Percentiles rank a stretch among this genome's conserved stretches.
Evolutionary conservation across 768 basidiomycete genomes (phyloP).

Genomic region (Tubosaeta sp.): DNA sequence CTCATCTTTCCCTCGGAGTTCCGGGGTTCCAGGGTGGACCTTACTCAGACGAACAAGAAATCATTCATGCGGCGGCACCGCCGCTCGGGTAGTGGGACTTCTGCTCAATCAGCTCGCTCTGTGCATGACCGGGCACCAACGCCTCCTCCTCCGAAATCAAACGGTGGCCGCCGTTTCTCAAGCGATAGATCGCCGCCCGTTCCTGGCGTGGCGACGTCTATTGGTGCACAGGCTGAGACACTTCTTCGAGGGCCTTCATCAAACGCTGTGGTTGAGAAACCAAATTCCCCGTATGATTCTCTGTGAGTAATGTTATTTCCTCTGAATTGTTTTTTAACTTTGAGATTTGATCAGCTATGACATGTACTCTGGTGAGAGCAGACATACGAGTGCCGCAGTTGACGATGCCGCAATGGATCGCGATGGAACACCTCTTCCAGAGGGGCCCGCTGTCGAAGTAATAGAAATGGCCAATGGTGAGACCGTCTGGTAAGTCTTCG

Average conservation of each 20-base stretch:
- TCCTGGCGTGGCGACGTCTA: slow-evolving; percentile 55
- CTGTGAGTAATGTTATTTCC: slow-evolving; percentile 48
- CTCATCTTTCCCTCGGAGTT: slow-evolving; percentile 74
- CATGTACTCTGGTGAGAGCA: slow-evolving; percentile 67
- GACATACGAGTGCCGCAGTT: slow-evolving; percentile 30
- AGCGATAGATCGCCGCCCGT: slow-evolving; percentile 64
- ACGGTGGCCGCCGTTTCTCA: slow-evolving; percentile 57
- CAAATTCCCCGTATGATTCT: slow-evolving; percentile 71
- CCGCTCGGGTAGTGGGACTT: slow-evolving; percentile 56
- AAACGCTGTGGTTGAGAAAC: slow-evolving; percentile 52
- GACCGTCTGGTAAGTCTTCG: slow-evolving; percentile 66
- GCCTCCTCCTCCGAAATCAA: slow-evolving; percentile 71
- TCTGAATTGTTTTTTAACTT: slow-evolving; percentile 13
- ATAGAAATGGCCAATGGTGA: slow-evolving; percentile 85
- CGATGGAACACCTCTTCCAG: slow-evolving; percentile 27
- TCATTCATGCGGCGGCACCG: slow-evolving; percentile 47
- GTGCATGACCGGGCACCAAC: slow-evolving; percentile 80
- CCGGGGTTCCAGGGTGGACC: slow-evolving; percentile 51
- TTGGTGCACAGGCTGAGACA: slow-evolving; percentile 37
- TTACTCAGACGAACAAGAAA: slow-evolving; percentile 52
- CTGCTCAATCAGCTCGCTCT: slow-evolving; percentile 64
- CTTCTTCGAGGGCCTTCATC: slow-evolving; percentile 39
- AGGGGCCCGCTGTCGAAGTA: slow-evolving; percentile 69
- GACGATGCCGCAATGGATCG: slow-evolving; percentile 32
- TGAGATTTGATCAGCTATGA: slow-evolving; percentile 59